Evolutionary conservation across 345 rosid species (phyloP), one percentile per base, ranked within the genome.

Genomic region (Populus nigra): DNA sequence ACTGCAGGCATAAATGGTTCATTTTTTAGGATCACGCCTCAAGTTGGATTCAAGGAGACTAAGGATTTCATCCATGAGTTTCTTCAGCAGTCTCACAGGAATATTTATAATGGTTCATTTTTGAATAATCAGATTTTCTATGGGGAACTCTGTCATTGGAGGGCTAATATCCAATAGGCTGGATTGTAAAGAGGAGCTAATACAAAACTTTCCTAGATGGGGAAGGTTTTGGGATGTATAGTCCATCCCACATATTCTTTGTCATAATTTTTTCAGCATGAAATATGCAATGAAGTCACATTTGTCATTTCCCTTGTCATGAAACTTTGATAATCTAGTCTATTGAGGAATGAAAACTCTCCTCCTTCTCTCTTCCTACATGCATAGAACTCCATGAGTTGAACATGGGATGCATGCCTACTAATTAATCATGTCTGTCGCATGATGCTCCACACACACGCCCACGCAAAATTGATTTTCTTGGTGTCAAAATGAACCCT

Each of bases 101-200:
- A 72, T 47, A 77, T 74, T 78, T 77, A 63, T 72, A 36, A 22
- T 57, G 3, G 62, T 45, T 74, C 49, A 70, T 69, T 71, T 55
- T 27, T 68, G 17, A 82, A 77, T 74, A 66, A 67, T 20, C 71
- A 76, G 76, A 77, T 6, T 84, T 80, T 77, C 76, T 45, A 81
- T 49, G 76, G 50, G 35, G 67, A 63, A 55, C 20, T 13, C 10
- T 23, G 57, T 27, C 69, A 20, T 12, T 74, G 41, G 17, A 66
- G 68, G 77, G 35, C 27, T 71, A 38, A 69, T 65, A 29, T 74
- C 67, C 50, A 25, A 23, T 33, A 17, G 23, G 33, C 74, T 63
- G 27, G 71, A 66, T 47, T 81, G 73, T 71, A 74, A 71, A 71
- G 72, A 12, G 76, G 61, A 70, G 31, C 27, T 33, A 45, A 20